Base-by-base conservation (phyloP, 1,139 yeast genomes). In the Kurtzmaniella quercitrusa region DNA sequence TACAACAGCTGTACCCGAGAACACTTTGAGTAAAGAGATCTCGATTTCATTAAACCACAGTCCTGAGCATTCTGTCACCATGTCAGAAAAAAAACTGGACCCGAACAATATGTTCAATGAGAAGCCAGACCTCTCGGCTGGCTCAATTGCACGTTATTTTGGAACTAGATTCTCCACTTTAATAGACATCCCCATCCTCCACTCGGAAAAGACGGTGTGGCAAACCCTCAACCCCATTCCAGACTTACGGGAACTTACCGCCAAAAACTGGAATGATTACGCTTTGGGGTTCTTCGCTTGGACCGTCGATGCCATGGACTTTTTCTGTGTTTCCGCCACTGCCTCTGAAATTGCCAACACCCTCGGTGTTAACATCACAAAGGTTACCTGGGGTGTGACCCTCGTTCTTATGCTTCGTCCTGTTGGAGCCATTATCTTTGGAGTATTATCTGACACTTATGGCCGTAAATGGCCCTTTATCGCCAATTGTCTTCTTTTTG, bases 221-320 rank as follows among this genome's bases (percentile, higher is more conserved):
- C 49, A 51, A 23, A 45, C 66, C n/a, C 38, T 77, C 37, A 81
- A 81, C 56, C 86, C 86, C 2, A 49, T 80, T 36, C 81, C 81
- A 0, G 77, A 76, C 24, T 63, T 82, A 29, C 59, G 59, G 19
- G 57, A 60, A 49, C 68, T 82, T 57, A 66, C 67, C 18, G 58
- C 65, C 40, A 65, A 61, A 42, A 81, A 81, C 47, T 82, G 90
- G 88, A 68, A 77, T 44, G 79, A 82, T 59, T 82, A 84, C 56
- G 47, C 70, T 24, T 69, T 82, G 39, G 90, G 89, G 2, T 81
- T 82, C 53, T 57, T 72, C 48, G 88, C 85, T 25, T 86, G 94
- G 94, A 74, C 89, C 3, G 75, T 87, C 76, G 94, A 85, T 59
- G 85, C 94, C 2, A 73, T 85, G 60, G 94, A 85, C 62, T 86